phyloP scores from a whole-genome alignment of 306 rosid species.

The Rubus idaeus region DNA sequence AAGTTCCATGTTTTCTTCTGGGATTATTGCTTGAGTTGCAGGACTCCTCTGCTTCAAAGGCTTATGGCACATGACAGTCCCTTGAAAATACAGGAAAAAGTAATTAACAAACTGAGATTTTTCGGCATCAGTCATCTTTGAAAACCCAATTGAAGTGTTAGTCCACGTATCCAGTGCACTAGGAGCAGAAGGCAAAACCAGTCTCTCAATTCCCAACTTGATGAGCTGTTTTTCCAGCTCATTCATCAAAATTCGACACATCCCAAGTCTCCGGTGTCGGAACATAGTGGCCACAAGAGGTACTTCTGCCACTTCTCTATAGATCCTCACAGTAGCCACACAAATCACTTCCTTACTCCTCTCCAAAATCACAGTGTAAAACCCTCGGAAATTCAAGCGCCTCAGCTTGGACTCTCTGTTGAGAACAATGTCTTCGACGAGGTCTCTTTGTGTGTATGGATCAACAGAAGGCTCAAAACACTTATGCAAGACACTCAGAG shows the following conservation, averaged over 20 bases:
- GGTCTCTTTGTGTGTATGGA: slow-evolving; percentile 23
- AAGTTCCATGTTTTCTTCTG: not conserved
- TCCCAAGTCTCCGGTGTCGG: slow-evolving; percentile 19
- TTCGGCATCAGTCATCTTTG: slow-evolving; percentile 33
- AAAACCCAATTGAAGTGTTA: slow-evolving; percentile 44
- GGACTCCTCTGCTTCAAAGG: slow-evolving; percentile 15
- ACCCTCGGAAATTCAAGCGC: slow-evolving; percentile 51
- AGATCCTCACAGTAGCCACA: slow-evolving; percentile 54
- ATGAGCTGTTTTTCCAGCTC: slow-evolving; percentile 50
- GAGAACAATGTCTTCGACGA: slow-evolving; percentile 41
- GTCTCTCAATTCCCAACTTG: slow-evolving; percentile 45
- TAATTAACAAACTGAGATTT: slow-evolving; percentile 21
- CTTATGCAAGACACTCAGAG: slow-evolving; percentile 47
- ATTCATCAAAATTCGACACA: slow-evolving; percentile 54
- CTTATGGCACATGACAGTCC: slow-evolving; percentile 52
- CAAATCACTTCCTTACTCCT: slow-evolving; percentile 26
- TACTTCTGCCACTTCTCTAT: slow-evolving; percentile 56
- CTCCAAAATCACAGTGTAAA: slow-evolving; percentile 55
- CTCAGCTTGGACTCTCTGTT: slow-evolving; percentile 37
- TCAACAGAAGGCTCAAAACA: slow-evolving; percentile 48
- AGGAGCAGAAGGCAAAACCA: slow-evolving; percentile 47
- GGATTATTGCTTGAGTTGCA: not conserved
- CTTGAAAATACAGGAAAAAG: slow-evolving; percentile 42
- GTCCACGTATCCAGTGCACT: slow-evolving; percentile 44
- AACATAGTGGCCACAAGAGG: slow-evolving; percentile 60